Conservation (phyloP, 108 stramenopile genomes). For the Cyclostephanos invisitatus region DNA sequence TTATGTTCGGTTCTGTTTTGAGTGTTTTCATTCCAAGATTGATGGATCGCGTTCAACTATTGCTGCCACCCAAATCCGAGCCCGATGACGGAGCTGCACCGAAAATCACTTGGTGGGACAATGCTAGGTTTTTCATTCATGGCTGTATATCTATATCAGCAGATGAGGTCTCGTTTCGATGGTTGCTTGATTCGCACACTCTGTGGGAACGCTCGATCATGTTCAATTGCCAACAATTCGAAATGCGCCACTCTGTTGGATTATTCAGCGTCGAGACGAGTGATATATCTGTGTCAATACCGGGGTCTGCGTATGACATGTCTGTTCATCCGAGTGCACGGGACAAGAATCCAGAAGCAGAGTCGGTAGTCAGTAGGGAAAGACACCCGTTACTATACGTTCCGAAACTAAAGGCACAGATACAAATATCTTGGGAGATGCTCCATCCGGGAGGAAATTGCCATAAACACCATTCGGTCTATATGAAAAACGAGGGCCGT, state of each 20-base stretch:
- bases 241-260: conserved; percentile 23
- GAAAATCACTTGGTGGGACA: conserved; percentile 59
- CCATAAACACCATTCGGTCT: conserved; percentile 42
- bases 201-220: conserved; percentile 36
- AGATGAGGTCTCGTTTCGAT: conserved; percentile 35
- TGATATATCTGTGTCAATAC: conserved; percentile 40
- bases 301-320: conserved; percentile 52
- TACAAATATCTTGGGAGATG: conserved; percentile 44
- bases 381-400: conserved; percentile 48
- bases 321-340: conserved; percentile 40
- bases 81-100: background rate
- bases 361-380: conserved; percentile 20
- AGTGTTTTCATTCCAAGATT: conserved; percentile 37
- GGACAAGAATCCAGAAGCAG: conserved; percentile 16
- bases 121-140: conserved; percentile 51
- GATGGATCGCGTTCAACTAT: conserved; percentile 40
- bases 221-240: conserved; percentile 25
- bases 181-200: conserved; percentile 47
- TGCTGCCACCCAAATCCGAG: conserved; percentile 38
- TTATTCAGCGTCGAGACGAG: conserved; percentile 33
- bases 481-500: conserved; percentile 8
- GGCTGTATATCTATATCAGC: conserved; percentile 31
- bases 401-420: conserved; percentile 28
- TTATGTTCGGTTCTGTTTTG: conserved; percentile 38
- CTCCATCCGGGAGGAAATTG: background rate